Percentiles rank a stretch among this genome's conserved stretches.
Evolutionary conservation across 257 asterid genomes (phyloP).

Genomic region (Euphrasia confusa): DNA sequence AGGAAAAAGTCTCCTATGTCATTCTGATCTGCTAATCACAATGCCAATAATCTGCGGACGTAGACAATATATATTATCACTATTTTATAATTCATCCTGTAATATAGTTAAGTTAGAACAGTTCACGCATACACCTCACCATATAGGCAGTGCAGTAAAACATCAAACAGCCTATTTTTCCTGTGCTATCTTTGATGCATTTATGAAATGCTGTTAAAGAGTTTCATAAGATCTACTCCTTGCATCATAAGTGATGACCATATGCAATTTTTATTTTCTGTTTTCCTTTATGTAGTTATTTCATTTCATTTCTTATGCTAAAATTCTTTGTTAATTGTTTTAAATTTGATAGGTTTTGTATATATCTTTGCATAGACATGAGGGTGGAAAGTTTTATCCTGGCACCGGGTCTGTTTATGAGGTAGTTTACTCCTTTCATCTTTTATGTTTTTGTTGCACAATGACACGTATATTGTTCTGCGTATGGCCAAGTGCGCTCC

Average conservation of each 20-base stretch:
- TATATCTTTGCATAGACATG: constrained; percentile 90
- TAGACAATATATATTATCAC: background rate
- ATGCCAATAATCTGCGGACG: background rate
- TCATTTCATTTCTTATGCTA: constrained; percentile 11
- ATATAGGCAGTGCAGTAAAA: background rate
- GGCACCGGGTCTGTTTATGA: constrained; percentile 96
- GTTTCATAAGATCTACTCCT: background rate
- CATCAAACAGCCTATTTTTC: background rate
- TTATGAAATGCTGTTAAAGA: constrained; percentile 4
- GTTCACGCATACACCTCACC: background rate
- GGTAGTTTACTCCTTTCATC: constrained; percentile 37
- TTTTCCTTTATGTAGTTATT: constrained; percentile 1
- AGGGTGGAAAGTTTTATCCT: constrained; percentile 92
- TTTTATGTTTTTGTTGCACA: constrained; percentile 1
- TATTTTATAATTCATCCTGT: background rate
- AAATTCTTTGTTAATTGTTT: constrained; percentile 18
- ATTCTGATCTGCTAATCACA: background rate
- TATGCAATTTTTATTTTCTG: constrained; percentile 21
- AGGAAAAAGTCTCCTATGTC: background rate
- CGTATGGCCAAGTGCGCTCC: constrained; percentile 12
- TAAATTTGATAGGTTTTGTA: constrained; percentile 68
- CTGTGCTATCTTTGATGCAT: background rate
- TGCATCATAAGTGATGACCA: constrained; percentile 14
- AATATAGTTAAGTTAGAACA: background rate
- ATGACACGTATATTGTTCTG: background rate